phyloP scores from a whole-genome alignment of 2,329 filamentous ascomycete species.

The Verticillium klebahnii region DNA sequence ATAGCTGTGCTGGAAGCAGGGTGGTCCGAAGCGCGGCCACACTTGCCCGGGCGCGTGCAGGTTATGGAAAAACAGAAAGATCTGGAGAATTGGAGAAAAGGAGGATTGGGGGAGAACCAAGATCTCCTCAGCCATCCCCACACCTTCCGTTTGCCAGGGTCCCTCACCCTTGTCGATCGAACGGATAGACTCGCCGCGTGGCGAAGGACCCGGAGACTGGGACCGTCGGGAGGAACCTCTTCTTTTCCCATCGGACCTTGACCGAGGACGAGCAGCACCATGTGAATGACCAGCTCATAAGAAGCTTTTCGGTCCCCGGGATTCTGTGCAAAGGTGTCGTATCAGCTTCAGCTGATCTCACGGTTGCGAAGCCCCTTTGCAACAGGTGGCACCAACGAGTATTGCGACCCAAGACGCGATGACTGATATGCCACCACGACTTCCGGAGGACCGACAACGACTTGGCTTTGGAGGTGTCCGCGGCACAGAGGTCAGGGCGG shows the following conservation, averaged over 20 bases:
- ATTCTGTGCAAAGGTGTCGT: neutral
- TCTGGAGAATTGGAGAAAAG: neutral
- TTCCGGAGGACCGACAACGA: neutral
- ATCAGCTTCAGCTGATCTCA: neutral
- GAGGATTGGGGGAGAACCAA: conserved; percentile 1
- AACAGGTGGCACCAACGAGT: neutral
- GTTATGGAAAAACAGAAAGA: neutral
- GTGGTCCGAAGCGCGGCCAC: no score
- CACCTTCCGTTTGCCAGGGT: neutral
- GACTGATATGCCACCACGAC: neutral
- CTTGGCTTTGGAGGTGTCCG: neutral
- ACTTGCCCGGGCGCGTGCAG: neutral
- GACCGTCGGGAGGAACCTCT: conserved; percentile 1
- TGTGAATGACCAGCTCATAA: neutral
- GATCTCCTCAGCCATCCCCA: neutral
- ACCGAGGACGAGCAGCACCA: neutral
- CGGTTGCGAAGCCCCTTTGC: neutral
- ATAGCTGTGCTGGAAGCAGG: no score
- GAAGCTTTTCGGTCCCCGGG: neutral
- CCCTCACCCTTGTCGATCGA: conserved; percentile 2
- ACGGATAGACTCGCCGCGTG: conserved; percentile 1
- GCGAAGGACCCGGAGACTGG: conserved; percentile 1
- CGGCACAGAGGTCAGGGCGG: neutral
- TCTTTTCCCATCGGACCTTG: neutral
- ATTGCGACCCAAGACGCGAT: neutral